Evolutionary conservation across 2,329 filamentous ascomycete species (phyloP), one percentile per base, ranked within the genome.

Genomic region (Aspergillus latus): DNA sequence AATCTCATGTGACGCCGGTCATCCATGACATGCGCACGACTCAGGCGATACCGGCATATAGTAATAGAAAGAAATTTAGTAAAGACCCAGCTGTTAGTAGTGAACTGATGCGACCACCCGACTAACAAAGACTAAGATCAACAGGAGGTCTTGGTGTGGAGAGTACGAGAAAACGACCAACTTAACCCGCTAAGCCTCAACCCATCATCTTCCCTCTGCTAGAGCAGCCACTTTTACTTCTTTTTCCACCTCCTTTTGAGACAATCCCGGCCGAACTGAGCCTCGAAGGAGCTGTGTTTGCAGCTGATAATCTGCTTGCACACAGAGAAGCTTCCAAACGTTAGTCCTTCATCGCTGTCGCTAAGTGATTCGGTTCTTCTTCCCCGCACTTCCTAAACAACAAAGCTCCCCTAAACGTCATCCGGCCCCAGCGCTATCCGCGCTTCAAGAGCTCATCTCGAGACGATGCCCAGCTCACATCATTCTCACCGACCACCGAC

Each of bases 391-490:
- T 43, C 49, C 44, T 52, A 16, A 44, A 49, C 30, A 44, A 32
- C 47, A 28, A 21, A 21, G 32, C 28, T 32, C 36, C 39, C 15
- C 15, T 7, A 16, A 42, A 42, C 37, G 9, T 26, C 8, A 26
- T 7, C 36, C 28, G 28, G 16, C 26, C 11, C 49, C 29, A 45
- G 47, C 28, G 34, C 36, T 34, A 28, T 8, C 37, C 26, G 37
- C 21, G 44, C 36, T 40, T 39, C 44, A 21, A 32, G 29, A 29
- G 16, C n/a, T 48, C 29, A 21, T 32, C 8, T 47, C 59, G 64
- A 45, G 26, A 50, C 49, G n/a, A 76, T 76, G 74, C 71, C 72
- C 61, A 70, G 70, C 11, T 67, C 64, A 26, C 63, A 69, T 49
- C 59, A 62, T 15, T 64, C 65, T 50, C 47, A 65, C 16, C 62